These are phyloP conservation scores for Linum tenue DNA, from an alignment of 345 rosid species.

Conservation along the genomic window DNA sequence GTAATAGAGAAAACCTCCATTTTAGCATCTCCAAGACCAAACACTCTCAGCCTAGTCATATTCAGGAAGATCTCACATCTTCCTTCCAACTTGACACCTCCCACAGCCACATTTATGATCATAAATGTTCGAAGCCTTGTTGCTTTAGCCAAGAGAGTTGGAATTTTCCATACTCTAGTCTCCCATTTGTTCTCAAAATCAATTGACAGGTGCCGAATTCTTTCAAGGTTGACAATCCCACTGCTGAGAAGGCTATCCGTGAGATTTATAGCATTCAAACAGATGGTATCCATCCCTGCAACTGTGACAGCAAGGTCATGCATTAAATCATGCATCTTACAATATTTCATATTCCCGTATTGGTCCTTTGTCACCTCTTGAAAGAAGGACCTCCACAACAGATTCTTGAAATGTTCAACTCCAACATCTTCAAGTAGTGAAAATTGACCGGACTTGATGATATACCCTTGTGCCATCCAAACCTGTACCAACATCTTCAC, in stretches of 20 bases:
- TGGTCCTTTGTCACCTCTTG: not conserved
- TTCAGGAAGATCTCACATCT: not conserved
- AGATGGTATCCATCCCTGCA: too few relatives aligned
- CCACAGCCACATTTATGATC: not conserved
- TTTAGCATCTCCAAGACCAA: not conserved
- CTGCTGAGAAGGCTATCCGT: too few relatives aligned
- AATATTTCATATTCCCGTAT: not conserved
- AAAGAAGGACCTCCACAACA: constrained; percentile 15
- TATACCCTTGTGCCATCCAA: constrained; percentile 15
- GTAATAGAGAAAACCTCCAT: constrained; percentile 10
- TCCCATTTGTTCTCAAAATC: not conserved
- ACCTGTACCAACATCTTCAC: not conserved
- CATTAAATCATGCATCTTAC: constrained; percentile 23
- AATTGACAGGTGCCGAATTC: constrained; percentile 6
- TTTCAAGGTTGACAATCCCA: too few relatives aligned
- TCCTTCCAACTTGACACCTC: not conserved
- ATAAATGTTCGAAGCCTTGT: constrained; percentile 10
- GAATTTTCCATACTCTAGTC: not conserved
- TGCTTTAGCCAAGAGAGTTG: not conserved
- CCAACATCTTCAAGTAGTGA: constrained; percentile 9
- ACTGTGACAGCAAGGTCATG: constrained; percentile 16
- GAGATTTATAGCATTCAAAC: too few relatives aligned
- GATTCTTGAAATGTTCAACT: constrained; percentile 11
- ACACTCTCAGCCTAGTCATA: constrained; percentile 9
- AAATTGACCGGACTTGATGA: constrained; percentile 1